A percentile compares a stretch with the other conserved stretches of the same genome.
phyloP scores from a whole-genome alignment of 179 eudicot genomes.

The Silene coronaria region DNA sequence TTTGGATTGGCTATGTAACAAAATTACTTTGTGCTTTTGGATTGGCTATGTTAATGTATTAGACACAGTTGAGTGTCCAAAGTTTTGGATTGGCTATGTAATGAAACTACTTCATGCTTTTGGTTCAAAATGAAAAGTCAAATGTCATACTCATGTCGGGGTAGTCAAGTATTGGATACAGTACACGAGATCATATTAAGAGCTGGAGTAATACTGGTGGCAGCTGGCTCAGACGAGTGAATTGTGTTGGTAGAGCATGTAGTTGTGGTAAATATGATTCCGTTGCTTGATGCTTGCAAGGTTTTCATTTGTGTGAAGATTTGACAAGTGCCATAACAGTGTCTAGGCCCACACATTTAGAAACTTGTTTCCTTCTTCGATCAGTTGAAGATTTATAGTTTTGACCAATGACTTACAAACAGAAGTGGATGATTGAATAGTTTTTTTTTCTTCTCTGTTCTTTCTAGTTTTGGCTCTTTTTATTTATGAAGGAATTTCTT shows the following conservation, averaged over 20 bases:
- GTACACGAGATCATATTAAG: neutral
- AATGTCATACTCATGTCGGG: neutral
- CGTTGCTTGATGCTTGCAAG: neutral
- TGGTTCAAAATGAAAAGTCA: neutral
- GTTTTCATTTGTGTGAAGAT: neutral
- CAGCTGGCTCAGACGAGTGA: neutral
- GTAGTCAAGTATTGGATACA: neutral
- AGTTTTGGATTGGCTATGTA: neutral
- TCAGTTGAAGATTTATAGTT: neutral
- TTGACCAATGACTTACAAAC: neutral
- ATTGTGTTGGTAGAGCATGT: neutral
- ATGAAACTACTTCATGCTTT: too few species aligned
- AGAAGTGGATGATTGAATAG: neutral
- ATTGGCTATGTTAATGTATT: neutral
- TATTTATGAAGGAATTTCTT: neutral
- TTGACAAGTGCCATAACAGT: neutral
- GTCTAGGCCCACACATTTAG: neutral
- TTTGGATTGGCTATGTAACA: neutral
- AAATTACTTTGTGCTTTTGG: too few species aligned
- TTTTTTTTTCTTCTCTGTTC: neutral
- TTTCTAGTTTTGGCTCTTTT: neutral
- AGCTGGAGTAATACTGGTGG: neutral
- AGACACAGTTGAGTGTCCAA: neutral
- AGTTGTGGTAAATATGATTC: neutral
- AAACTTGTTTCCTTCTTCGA: neutral